Evolutionary conservation across 2,329 filamentous ascomycete species (phyloP).

Genomic region (Pseudohalonectria lignicola): DNA sequence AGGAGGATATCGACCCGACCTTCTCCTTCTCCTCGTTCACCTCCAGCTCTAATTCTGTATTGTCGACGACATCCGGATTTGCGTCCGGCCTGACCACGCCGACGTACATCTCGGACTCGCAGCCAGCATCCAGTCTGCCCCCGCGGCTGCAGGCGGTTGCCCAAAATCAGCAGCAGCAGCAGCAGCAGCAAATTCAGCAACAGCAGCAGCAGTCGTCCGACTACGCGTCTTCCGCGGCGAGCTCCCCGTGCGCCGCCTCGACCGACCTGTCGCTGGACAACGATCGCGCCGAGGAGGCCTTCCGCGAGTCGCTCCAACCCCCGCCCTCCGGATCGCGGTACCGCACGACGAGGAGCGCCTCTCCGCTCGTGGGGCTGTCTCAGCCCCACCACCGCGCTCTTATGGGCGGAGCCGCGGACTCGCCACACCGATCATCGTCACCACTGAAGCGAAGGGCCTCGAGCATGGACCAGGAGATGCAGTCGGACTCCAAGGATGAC

Average conservation of each 20-base stretch:
- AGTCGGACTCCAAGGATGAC: slow-evolving; percentile 28
- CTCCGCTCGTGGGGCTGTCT: slow-evolving; percentile 21
- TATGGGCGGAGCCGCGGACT: slow-evolving; percentile 49
- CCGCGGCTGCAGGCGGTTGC: slow-evolving; percentile 38
- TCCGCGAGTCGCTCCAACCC: slow-evolving; percentile 24
- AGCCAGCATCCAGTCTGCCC: slow-evolving; percentile 34
- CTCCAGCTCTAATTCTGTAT: too few relatives aligned
- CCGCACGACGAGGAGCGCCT: slow-evolving; percentile 33
- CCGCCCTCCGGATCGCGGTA: slow-evolving; percentile 8
- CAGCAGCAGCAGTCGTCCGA: slow-evolving; percentile 31
- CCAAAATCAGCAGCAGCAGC: too few relatives aligned
- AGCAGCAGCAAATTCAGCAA: too few relatives aligned
- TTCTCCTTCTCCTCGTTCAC: slow-evolving; percentile 46
- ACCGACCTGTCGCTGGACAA: slow-evolving; percentile 45
- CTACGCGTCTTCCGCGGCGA: slow-evolving; percentile 43
- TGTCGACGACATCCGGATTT: slow-evolving; percentile 22
- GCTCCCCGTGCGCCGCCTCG: slow-evolving; percentile 46
- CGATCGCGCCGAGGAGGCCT: slow-evolving; percentile 35
- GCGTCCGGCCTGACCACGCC: slow-evolving; percentile 25
- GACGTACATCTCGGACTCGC: slow-evolving; percentile 28
- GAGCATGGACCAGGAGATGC: slow-evolving; percentile 44
- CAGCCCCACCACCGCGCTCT: slow-evolving; percentile 40
- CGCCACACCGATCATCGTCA: slow-evolving; percentile 50
- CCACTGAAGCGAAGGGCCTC: slow-evolving; percentile 54
- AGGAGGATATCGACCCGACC: slow-evolving; percentile 35